Evolutionary conservation across 352 stramenopile genomes (phyloP).

Genomic region (Phytophthora tentaculata): DNA sequence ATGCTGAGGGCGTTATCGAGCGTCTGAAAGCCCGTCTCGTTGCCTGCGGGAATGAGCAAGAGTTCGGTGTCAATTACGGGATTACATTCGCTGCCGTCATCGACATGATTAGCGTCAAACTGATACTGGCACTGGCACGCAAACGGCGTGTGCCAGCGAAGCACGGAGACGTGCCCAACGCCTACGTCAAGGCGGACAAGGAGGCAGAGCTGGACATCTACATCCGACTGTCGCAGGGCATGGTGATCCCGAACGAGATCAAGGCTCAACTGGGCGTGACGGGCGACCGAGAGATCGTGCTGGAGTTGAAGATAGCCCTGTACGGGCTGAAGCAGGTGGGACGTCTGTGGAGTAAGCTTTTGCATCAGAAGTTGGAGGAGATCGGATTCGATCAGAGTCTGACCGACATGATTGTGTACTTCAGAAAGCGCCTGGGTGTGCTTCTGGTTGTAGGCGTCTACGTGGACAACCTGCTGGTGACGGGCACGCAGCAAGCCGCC

Average conservation of each 20-base stretch:
- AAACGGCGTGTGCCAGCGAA: background rate
- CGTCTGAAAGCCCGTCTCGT: background rate
- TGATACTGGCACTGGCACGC: background rate
- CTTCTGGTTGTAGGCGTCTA: background rate
- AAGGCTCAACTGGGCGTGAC: background rate
- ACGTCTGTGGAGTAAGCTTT: background rate
- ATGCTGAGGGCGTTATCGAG: background rate
- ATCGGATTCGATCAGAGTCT: background rate
- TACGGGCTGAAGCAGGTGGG: background rate
- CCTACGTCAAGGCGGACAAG: background rate
- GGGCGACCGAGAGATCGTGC: background rate
- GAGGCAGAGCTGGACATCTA: background rate
- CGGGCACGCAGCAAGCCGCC: background rate
- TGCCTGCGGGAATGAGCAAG: background rate
- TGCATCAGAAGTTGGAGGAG: background rate
- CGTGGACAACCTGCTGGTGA: background rate
- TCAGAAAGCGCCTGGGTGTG: too few species aligned
- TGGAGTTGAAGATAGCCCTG: background rate
- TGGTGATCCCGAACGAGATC: background rate
- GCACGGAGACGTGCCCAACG: background rate
- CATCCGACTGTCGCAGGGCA: background rate
- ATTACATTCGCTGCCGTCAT: background rate
- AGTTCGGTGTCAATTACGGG: background rate
- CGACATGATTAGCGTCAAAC: background rate
- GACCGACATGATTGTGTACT: background rate